Base-by-base conservation (phyloP, 2,329 filamentous ascomycete genomes). In the Chaetomiaceae sp. region DNA sequence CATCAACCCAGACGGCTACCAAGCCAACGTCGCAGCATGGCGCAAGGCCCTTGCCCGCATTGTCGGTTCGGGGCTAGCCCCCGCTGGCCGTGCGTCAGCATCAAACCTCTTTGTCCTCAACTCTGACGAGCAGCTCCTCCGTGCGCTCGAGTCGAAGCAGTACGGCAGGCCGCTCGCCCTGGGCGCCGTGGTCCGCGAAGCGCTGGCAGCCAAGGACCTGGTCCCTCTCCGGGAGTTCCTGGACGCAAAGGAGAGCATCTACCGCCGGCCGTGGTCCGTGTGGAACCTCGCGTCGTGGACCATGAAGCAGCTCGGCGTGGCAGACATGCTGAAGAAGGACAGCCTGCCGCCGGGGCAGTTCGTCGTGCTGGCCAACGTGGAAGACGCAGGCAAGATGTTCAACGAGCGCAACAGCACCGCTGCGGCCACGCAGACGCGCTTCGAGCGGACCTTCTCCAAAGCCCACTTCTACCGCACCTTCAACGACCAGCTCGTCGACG, bases 111-210 rank as follows among this genome's bases (percentile, higher is more conserved):
- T 86, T 12, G 67, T 79, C 25, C 66, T 86, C 23, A 70, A 71
- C 7, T 68, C 80, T 33, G 76, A 80, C 60, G 81, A 87, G 31
- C 74, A 80, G 25, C 76, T 99, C 1, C 71, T 87, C 19, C 77
- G 81, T 20, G 81, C 83, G 31, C 73, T 99, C 47, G 85, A 91
- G 58, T 87, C 78, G 43, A 82, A 83, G 39, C 83, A 92, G 60
- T 91, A 82, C 68, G 93, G 93, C 2, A 79, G 84, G 40, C 93
- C 93, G 2, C 76, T 92, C 9, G 89, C 87, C 3, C 73, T 99
- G 1, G 86, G 86, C 1, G 81, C 84, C 3, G 93, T 91, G 5
- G 73, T 97, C 43, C 70, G 71, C 25, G 92, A 97, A 61, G 87
- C 87, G 0, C 71, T 93, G 1, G 73, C 77, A 45, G 80, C 76